Evolutionary conservation across 257 asterid species (phyloP).

Genomic region (Solanum chaucha): DNA sequence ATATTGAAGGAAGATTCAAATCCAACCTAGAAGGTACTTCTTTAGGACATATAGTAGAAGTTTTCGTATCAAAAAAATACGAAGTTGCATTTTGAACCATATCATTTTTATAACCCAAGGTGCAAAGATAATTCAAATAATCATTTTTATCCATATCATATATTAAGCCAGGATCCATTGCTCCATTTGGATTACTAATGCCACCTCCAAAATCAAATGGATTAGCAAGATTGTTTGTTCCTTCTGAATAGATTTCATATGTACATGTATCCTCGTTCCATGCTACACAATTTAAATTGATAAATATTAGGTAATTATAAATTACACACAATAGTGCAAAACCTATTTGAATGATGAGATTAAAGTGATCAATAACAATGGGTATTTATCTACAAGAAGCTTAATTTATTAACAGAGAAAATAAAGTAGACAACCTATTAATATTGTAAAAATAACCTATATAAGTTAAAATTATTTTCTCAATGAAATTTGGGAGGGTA

Average conservation of each 20-base stretch:
- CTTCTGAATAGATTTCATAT: slow-evolving; percentile 1
- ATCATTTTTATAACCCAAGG: slow-evolving; percentile 12
- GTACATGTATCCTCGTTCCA: neutral
- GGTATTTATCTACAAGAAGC: neutral
- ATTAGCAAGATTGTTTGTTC: slow-evolving; percentile 15
- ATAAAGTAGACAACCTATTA: neutral
- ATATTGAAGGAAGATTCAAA: slow-evolving; percentile 13
- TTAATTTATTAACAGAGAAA: neutral
- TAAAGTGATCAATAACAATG: neutral
- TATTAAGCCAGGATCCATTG: slow-evolving; percentile 21
- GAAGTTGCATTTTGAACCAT: neutral
- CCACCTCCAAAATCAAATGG: slow-evolving; percentile 41
- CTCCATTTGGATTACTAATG: slow-evolving; percentile 24
- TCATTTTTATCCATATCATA: slow-evolving; percentile 22
- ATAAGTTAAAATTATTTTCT: neutral
- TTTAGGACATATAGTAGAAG: neutral
- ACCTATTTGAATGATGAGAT: too few relatives aligned
- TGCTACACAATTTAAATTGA: neutral
- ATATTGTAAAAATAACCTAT: neutral
- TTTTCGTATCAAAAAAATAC: neutral
- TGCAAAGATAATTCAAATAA: slow-evolving; percentile 26
- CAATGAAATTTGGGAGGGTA: neutral
- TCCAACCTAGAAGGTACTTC: neutral
- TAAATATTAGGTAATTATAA: neutral
- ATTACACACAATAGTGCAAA: too few relatives aligned